Conservation (phyloP, 2,329 filamentous ascomycete species). For the Cladobotryum mycophilum region DNA sequence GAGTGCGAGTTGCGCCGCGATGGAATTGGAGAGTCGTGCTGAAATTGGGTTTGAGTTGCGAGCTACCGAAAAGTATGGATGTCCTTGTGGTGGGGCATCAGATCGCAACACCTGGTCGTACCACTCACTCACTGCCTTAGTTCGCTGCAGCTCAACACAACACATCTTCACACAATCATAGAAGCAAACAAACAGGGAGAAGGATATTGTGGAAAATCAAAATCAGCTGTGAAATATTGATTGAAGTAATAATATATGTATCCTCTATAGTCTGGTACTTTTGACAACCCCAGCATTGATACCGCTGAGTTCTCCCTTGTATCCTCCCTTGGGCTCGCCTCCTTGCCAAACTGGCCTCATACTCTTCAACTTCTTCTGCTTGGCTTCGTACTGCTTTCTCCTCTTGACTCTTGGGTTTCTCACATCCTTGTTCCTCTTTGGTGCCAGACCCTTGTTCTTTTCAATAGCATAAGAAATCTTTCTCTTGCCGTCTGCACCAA, state of each 20-base stretch:
- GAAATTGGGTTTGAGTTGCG: no score
- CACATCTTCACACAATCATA: no score
- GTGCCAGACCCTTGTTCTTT: constrained; percentile 94
- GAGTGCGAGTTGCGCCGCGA: background rate
- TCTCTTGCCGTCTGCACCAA: constrained; percentile 81
- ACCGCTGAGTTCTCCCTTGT: constrained; percentile 87
- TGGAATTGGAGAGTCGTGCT: no score
- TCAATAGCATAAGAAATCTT: constrained; percentile 90
- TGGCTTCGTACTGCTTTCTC: constrained; percentile 90
- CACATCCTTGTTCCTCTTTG: constrained; percentile 86
- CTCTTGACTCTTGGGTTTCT: constrained; percentile 97
- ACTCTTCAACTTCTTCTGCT: constrained; percentile 92
- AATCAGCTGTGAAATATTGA: constrained; percentile 3
- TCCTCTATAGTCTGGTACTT: constrained; percentile 77
- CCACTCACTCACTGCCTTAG: no score
- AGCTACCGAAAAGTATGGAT: no score
- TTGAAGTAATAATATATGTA: background rate
- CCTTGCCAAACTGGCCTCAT: constrained; percentile 83
- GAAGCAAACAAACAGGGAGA: no score
- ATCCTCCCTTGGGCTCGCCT: constrained; percentile 76
- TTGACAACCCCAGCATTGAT: constrained; percentile 92
- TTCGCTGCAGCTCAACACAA: no score
- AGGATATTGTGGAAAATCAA: no score
- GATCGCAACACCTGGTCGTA: no score
- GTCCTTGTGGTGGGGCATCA: no score